Base-by-base conservation (phyloP, 805 yeast genomes). In the Candida nemodendra region DNA sequence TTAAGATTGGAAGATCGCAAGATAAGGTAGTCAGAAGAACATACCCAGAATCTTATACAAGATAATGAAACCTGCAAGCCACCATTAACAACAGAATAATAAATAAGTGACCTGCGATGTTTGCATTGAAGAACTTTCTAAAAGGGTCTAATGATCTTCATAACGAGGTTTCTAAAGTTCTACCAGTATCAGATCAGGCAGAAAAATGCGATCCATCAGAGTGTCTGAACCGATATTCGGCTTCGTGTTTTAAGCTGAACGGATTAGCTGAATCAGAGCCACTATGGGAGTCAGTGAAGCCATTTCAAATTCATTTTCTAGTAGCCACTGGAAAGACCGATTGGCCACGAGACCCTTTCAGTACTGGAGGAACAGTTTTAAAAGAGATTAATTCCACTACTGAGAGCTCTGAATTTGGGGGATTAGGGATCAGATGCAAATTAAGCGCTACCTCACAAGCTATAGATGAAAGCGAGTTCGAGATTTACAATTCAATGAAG, bases 291-390 rank as follows among this genome's bases (percentile, higher is more conserved):
- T 71, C 90, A 5, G 79, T 95, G 0, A 74, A 72, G 45, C 79
- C 84, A 1, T 79, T 78, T 30, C 81, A 79, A 3, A 55, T 83
- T 17, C 97, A 90, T 49, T 65, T 88, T 16, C 63, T 91, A 23
- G 80, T 90, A 0, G 84, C 96, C 2, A 89, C 97, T 0, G 95
- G 93, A 9, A 79, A 80, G 48, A 57, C 75, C 0, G 95, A 91
- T 61, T 91, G 99, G 99, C 66, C 64, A 12, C 91, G 78, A 44
- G 84, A 84, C 53, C 86, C 95, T 2, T 68, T 66, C 23, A 65
- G 57, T 45, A 47, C 57, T 41, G 15, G 54, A 30, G 73, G 73
- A 2, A 44, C 63, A 1, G 39, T 62, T 3, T 39, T 54, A n/a
- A 31, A 48, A 5, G 32, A 32, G 48, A 64, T 60, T 34, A 48